Conservation (phyloP, 2,329 filamentous ascomycete species). For the Arthroderma sp. region DNA sequence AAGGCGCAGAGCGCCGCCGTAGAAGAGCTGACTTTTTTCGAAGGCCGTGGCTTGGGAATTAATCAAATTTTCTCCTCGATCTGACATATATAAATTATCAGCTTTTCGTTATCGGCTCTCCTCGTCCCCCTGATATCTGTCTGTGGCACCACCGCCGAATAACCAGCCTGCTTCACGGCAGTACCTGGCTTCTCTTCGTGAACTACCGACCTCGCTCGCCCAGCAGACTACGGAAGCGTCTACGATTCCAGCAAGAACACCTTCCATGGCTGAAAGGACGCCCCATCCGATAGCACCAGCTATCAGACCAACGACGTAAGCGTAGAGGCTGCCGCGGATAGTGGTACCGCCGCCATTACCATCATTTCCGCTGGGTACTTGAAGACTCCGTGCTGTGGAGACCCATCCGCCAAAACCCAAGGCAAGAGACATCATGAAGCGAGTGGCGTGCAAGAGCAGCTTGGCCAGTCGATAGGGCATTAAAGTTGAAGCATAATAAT, state of each 20-base stretch:
- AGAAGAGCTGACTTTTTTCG: too few relatives aligned
- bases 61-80: too few relatives aligned
- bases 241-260: slow-evolving; percentile 71
- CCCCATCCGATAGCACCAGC: slow-evolving; percentile 93
- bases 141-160: slow-evolving; percentile 49
- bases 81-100: too few relatives aligned
- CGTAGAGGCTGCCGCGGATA: slow-evolving; percentile 71
- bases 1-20: too few relatives aligned
- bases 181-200: slow-evolving; percentile 52
- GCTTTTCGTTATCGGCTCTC: too few relatives aligned
- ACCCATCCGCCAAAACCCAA: slow-evolving; percentile 97
- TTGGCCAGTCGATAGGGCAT: slow-evolving; percentile 84
- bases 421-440: slow-evolving; percentile 78
- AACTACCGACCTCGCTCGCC: slow-evolving; percentile 69
- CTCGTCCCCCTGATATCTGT: not conserved
- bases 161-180: slow-evolving; percentile 83
- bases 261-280: slow-evolving; percentile 79
- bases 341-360: slow-evolving; percentile 27
- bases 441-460: slow-evolving; percentile 75
- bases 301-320: slow-evolving; percentile 83
- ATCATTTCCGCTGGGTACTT: slow-evolving; percentile 34
- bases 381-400: slow-evolving; percentile 68
- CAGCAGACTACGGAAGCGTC: slow-evolving; percentile 88
- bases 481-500: slow-evolving; percentile 41
- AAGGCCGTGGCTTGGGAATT: too few relatives aligned